Evolutionary conservation across 257 asterid species (phyloP).

Genomic region (Rauvolfia tetraphylla): DNA sequence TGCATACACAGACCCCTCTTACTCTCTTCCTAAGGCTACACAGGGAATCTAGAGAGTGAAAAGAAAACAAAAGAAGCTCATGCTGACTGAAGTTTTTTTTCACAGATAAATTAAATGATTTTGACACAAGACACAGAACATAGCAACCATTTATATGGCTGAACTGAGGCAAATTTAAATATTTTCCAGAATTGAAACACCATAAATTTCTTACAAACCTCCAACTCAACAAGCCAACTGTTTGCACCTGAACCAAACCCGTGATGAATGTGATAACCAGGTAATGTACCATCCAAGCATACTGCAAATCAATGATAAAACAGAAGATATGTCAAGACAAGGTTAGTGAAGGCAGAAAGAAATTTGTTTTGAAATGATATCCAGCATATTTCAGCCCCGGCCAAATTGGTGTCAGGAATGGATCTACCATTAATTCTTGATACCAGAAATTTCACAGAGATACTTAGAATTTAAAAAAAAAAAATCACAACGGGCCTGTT

Average conservation of each 20-base stretch:
- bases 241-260: slow-evolving; percentile 79
- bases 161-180: background rate
- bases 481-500: background rate
- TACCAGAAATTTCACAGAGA: background rate
- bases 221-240: slow-evolving; percentile 93
- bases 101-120: background rate
- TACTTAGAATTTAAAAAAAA: background rate
- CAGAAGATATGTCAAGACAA: background rate
- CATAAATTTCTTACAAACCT: slow-evolving; percentile 50
- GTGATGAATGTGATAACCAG: slow-evolving; percentile 85
- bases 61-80: background rate
- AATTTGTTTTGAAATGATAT: background rate
- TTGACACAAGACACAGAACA: background rate
- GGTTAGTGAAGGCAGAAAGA: background rate
- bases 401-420: background rate
- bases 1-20: background rate
- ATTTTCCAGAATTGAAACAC: background rate
- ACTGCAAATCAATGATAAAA: slow-evolving; percentile 40
- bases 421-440: background rate
- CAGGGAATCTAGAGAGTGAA: background rate
- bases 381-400: background rate
- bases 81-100: background rate
- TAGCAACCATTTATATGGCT: background rate
- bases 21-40: background rate
- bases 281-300: slow-evolving; percentile 88